Percentiles rank a stretch among this genome's conserved stretches.
phyloP scores from a whole-genome alignment of 805 yeast species.

The Starmerella vaccinii region DNA sequence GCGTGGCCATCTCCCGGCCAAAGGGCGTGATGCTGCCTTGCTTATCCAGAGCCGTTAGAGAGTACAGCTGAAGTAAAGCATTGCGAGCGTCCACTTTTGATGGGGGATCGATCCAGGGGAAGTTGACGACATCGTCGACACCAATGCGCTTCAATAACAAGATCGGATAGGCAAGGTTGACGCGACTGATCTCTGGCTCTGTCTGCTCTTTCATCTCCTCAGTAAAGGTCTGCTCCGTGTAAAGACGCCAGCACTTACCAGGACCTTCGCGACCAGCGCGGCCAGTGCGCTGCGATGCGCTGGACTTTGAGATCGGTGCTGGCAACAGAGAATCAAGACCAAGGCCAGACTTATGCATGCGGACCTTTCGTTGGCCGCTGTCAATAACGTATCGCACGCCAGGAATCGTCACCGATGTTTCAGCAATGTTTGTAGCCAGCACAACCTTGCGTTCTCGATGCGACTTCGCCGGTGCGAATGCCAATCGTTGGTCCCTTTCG shows the following conservation, averaged over 20 bases:
- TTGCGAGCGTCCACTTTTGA: conserved; percentile 63
- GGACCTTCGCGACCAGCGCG: conserved; percentile 98
- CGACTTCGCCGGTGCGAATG: conserved; percentile 57
- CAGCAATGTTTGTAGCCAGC: conserved; percentile 92
- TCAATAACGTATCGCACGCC: conserved; percentile 92
- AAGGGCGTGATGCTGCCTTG: conserved; percentile 63
- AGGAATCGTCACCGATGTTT: conserved; percentile 90
- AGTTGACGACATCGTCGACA: conserved; percentile 68
- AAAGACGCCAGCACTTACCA: conserved; percentile 82
- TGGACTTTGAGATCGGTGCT: conserved; percentile 85
- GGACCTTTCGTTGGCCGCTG: conserved; percentile 83
- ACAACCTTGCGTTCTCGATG: conserved; percentile 61
- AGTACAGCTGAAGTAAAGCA: conserved; percentile 67
- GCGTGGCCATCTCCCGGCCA: conserved; percentile 77
- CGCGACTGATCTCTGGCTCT: conserved; percentile 84
- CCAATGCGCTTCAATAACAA: conserved; percentile 74
- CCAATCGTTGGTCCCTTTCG: conserved; percentile 68
- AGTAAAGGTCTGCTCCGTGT: conserved; percentile 57
- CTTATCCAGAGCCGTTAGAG: conserved; percentile 69
- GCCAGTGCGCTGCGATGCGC: conserved; percentile 92
- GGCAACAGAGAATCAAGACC: conserved; percentile 89
- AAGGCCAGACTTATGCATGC: conserved; percentile 87
- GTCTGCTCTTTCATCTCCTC: conserved; percentile 58
- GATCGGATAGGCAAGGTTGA: conserved; percentile 76
- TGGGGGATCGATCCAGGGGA: conserved; percentile 93